Percentiles rank a stretch among this genome's conserved stretches.
Evolutionary conservation across 2,329 filamentous ascomycete species (phyloP).

Genomic region (Fusarium setosum): DNA sequence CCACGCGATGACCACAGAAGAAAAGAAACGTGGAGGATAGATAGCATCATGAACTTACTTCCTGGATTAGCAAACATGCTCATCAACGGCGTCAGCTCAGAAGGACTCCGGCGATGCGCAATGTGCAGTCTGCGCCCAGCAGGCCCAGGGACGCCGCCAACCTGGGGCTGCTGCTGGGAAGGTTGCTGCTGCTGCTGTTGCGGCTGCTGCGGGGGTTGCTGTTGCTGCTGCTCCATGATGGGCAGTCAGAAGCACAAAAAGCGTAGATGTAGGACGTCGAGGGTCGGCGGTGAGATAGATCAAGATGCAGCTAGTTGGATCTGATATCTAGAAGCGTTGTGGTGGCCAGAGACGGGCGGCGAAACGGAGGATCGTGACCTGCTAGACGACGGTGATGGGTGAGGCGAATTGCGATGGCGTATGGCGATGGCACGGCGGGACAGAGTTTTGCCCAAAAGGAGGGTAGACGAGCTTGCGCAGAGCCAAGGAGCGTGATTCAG

Average conservation of each 20-base stretch:
- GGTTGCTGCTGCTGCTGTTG: slow-evolving; percentile 57
- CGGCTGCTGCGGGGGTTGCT: slow-evolving; percentile 68
- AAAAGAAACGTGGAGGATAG: background rate
- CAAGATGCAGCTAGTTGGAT: slow-evolving; percentile 37
- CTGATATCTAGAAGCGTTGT: slow-evolving; percentile 36
- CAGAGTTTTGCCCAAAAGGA: slow-evolving; percentile 52
- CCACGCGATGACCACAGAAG: background rate
- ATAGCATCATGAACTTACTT: slow-evolving; percentile 62
- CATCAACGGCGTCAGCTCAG: slow-evolving; percentile 96
- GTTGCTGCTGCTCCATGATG: slow-evolving; percentile 68
- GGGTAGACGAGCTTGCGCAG: slow-evolving; percentile 49
- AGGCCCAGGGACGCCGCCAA: slow-evolving; percentile 75
- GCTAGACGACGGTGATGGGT: slow-evolving; percentile 38
- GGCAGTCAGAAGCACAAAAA: slow-evolving; percentile 55
- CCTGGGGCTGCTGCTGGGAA: slow-evolving; percentile 59
- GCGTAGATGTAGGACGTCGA: slow-evolving; percentile 49
- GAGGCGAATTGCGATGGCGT: slow-evolving; percentile 43
- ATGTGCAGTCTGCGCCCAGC: slow-evolving; percentile 94
- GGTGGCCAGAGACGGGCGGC: slow-evolving; percentile 38
- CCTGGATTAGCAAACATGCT: slow-evolving; percentile 81
- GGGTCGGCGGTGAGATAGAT: slow-evolving; percentile 46
- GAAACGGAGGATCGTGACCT: slow-evolving; percentile 38
- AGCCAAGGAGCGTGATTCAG: slow-evolving; percentile 54
- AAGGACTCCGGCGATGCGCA: slow-evolving; percentile 95
- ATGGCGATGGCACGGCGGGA: slow-evolving; percentile 46